These are phyloP conservation scores for Guyanaporus albipodus DNA, from an alignment of 768 basidiomycete species.

Conservation along the genomic window DNA sequence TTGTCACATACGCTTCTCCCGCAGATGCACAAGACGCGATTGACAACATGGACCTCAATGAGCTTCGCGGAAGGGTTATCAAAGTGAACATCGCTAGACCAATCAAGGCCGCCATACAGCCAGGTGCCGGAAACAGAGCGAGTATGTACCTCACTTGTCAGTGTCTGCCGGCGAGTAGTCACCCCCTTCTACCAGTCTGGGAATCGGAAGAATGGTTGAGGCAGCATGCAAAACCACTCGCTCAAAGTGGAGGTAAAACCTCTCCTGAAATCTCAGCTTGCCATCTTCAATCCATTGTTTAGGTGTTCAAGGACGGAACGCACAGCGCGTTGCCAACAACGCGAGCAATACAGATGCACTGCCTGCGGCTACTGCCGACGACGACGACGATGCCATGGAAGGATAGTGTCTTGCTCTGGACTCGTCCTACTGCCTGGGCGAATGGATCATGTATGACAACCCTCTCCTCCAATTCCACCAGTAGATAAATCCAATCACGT, in stretches of 20 bases:
- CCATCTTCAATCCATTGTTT: conserved; percentile 2
- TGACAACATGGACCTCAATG: conserved; percentile 98
- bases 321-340: conserved; percentile 23
- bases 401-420: conserved; percentile 39
- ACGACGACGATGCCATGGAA: conserved; percentile 60
- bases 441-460: not conserved
- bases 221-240: conserved; percentile 73
- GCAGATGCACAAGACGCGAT: conserved; percentile 94
- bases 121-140: conserved; percentile 67
- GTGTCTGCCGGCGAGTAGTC: not conserved
- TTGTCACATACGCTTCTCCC: conserved; percentile 78
- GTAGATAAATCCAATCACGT: not conserved
- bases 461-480: not conserved
- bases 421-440: not conserved
- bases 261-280: conserved; percentile 2
- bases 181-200: conserved; percentile 62
- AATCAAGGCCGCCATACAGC: conserved; percentile 63
- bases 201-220: conserved; percentile 93
- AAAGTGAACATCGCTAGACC: conserved; percentile 86
- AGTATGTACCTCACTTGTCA: conserved; percentile 42
- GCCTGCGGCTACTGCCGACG: conserved; percentile 25
- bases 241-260: conserved; percentile 64
- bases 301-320: conserved; percentile 57
- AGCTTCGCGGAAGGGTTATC: conserved; percentile 68
- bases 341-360: conserved; percentile 23